Base-by-base conservation (phyloP, 1,284 basidiomycete species). In the Sanghuangporus weigelae region DNA sequence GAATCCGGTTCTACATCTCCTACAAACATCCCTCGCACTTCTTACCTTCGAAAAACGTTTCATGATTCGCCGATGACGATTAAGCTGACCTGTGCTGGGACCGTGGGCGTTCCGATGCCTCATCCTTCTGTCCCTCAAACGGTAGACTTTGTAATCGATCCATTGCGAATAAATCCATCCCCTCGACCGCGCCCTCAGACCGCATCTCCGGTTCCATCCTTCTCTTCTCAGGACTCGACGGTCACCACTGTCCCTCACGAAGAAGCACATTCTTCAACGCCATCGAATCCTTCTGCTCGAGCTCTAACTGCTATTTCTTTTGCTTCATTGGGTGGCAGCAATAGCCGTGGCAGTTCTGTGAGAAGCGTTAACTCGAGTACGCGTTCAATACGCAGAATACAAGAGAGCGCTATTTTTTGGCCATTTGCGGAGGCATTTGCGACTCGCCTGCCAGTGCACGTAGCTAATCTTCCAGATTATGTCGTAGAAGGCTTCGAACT, bases 401-500 rank as follows among this genome's bases (percentile, higher is more conserved):
- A 35, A 12, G 55, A 57, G 35, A 35, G 26, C 44, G 39, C 63
- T 10, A 44, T 60, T 5, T 19, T 57, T 12, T 65, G 63, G 63
- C 63, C 63, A 6, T 65, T 65, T 39, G 56, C 42, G 21, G 63
- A 62, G 40, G 59, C 63, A 7, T 62, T 65, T 38, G 21, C 42
- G 21, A 49, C 59, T 26, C 59, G 63, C 2, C 16, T 55, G 10
- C 38, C 63, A 11, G 63, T 65, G 10, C 63, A 62, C 35, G 63
- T 62, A 35, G 49, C 59, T 6, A 35, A 38, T 16, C 23, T 65
- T 7, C 56, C 63, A 19, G 59, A 57, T 26, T 62, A 65, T 39
- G 51, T 53, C 46, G 60, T 62, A 31, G 63, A 65, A 36, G 63
- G 63, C 21, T 62, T 65, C 36, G 63, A 61, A 62, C 26, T 69